Percentiles rank a stretch among this genome's conserved stretches.
Conservation (phyloP, 805 yeast genomes). For the Saccharomycopsis oosterbeekiorum region DNA sequence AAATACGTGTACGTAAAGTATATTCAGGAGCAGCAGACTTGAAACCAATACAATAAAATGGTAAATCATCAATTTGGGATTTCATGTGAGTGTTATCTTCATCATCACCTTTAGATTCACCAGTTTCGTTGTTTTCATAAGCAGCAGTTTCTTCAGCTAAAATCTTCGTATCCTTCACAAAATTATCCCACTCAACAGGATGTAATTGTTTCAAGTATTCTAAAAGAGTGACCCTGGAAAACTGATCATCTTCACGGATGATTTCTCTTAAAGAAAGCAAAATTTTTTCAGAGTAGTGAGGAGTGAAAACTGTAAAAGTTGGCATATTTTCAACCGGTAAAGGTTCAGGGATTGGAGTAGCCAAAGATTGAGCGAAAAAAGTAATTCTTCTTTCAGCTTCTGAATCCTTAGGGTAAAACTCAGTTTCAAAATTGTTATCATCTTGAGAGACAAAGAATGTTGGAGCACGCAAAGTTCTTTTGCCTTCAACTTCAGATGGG, state of each 20-base stretch:
- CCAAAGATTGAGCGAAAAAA: slow-evolving; percentile 97
- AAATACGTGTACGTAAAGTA: slow-evolving; percentile 63
- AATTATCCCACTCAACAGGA: slow-evolving; percentile 71
- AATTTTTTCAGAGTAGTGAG: slow-evolving; percentile 94
- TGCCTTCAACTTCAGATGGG: slow-evolving; percentile 96
- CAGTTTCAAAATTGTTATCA: slow-evolving; percentile 85
- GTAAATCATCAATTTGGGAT: slow-evolving; percentile 45
- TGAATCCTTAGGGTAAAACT: slow-evolving; percentile 92
- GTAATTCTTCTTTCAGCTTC: slow-evolving; percentile 99
- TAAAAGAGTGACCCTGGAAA: slow-evolving; percentile 60
- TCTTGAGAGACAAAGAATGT: slow-evolving; percentile 98
- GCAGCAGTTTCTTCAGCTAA: slow-evolving; percentile 45
- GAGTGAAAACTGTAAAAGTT: slow-evolving; percentile 91
- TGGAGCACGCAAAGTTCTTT: slow-evolving; percentile 97
- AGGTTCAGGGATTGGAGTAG: slow-evolving; percentile 98
- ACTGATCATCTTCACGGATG: slow-evolving; percentile 94
- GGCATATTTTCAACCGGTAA: slow-evolving; percentile 99
- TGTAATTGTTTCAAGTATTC: slow-evolving; percentile 70
- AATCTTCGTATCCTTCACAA: slow-evolving; percentile 65
- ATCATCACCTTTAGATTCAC: slow-evolving; percentile 22
- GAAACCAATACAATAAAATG: slow-evolving; percentile 65
- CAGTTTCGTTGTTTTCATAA: slow-evolving; percentile 15
- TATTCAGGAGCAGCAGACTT: slow-evolving; percentile 54
- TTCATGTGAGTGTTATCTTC: slow-evolving; percentile 36
- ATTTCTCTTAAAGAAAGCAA: slow-evolving; percentile 88